Base-by-base conservation (phyloP, 2,329 filamentous ascomycete species). In the Macroventuria anomochaeta region DNA sequence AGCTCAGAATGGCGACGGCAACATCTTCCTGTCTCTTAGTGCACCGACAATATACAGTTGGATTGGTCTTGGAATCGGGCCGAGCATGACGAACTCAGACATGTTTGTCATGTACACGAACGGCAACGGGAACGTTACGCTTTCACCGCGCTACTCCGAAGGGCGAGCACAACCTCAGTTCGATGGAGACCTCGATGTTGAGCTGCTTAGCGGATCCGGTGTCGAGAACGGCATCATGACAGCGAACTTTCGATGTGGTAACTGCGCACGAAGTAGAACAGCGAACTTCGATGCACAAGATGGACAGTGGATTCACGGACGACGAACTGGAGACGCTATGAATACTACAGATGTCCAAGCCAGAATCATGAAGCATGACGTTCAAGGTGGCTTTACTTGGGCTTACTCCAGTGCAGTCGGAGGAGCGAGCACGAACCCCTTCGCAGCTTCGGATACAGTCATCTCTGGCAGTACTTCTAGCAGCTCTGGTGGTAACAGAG, bases 81-180 rank as follows among this genome's bases (percentile, higher is more conserved):
- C 65, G 0, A 54, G 58, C 34, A 88, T 88, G 86, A 33, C 68
- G 12, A 81, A 79, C 26, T 70, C 85, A 42, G 81, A 85, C 67
- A 86, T 88, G 52, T 87, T 88, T 65, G 59, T 88, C 64, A 77
- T 88, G 60, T 88, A 88, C 69, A 73, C 82, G 38, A 44, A 59
- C 20, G 78, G 85, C 53, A 59, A 62, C 3, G 81, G 81, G 56
- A 56, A 88, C 64, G 78, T 88, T 20, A 88, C 86, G 1, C 67
- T 88, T 46, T 87, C 85, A 57, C 79, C 85, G 1, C 81, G 86
- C 18, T 62, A 69, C 3, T 83, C 80, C 25, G 73, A 63, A 0
- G 77, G 78, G 7, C 76, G 87, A 58, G 58, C 68, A 29, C 71
- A 76, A 74, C 86, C 86, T 0, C 39, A 71, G 21, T 80, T 82